phyloP scores from a whole-genome alignment of 1,284 basidiomycete species.

The Sanghuangporus baumii region DNA sequence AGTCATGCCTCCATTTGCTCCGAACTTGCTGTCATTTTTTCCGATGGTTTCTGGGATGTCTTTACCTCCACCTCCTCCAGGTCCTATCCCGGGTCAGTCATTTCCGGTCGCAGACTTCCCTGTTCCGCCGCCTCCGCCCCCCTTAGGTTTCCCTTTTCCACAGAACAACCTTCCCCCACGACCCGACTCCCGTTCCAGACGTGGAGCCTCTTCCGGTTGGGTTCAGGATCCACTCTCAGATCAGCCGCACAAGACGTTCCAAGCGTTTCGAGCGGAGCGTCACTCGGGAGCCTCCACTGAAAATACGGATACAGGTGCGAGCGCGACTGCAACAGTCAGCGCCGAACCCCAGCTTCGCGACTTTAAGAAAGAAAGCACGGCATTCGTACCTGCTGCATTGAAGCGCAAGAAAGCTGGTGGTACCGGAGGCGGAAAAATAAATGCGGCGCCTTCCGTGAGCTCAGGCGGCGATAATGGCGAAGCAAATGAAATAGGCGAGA shows the following conservation, averaged over 20 bases:
- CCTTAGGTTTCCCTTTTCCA: constrained; percentile 1
- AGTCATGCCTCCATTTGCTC: constrained; percentile 16
- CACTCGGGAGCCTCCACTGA: constrained; percentile 10
- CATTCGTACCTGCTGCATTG: constrained; percentile 74
- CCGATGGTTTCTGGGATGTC: constrained; percentile 17
- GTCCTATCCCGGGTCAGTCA: constrained; percentile 10
- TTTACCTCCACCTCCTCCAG: constrained; percentile 20
- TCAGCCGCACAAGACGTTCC: constrained; percentile 20
- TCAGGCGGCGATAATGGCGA: constrained; percentile 28
- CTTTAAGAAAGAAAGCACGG: constrained; percentile 86
- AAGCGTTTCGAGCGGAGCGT: constrained; percentile 11
- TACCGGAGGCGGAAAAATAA: constrained; percentile 37
- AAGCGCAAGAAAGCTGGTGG: constrained; percentile 54
- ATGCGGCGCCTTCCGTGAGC: constrained; percentile 55
- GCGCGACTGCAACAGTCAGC: constrained; percentile 72
- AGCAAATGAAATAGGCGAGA: constrained; percentile 24
- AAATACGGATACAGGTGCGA: constrained; percentile 25
- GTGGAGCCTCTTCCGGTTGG: constrained; percentile 17
- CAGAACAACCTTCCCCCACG: constrained; percentile 25
- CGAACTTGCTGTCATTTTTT: constrained; percentile 17
- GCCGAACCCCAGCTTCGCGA: constrained; percentile 84
- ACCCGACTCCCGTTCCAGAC: constrained; percentile 26
- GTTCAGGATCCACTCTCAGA: constrained; percentile 20
- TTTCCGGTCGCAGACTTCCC: constrained; percentile 16
- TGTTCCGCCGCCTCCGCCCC: constrained; percentile 23